These are phyloP conservation scores for Rhododendron griersonianum DNA, from an alignment of 148 eudicot species.

Conservation along the genomic window DNA sequence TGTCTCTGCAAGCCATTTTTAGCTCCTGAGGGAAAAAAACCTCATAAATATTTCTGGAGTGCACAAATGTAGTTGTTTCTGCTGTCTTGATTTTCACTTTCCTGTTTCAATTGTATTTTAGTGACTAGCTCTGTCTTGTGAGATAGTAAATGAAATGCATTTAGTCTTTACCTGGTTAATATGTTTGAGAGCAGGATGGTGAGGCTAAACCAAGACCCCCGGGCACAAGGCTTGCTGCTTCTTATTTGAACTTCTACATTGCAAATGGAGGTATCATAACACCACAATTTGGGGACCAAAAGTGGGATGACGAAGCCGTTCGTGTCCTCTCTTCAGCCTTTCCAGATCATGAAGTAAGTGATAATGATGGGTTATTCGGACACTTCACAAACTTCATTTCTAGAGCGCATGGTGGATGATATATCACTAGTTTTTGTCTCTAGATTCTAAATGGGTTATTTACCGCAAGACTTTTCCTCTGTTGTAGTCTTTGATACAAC, in stretches of 20 bases:
- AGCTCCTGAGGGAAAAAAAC: not conserved
- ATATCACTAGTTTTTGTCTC: not conserved
- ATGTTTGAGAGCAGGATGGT: constrained; percentile 39
- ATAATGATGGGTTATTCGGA: constrained; percentile 1
- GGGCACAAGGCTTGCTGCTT: constrained; percentile 91
- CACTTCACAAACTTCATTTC: constrained; percentile 7
- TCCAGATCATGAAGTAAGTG: constrained; percentile 63
- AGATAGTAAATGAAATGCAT: not conserved
- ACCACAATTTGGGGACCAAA: constrained; percentile 90
- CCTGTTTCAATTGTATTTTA: not conserved
- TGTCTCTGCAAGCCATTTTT: not conserved
- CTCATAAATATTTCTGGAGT: not conserved
- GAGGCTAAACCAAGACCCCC: constrained; percentile 74
- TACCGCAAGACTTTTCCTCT: not conserved
- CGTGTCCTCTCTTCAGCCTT: constrained; percentile 60
- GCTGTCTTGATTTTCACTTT: not conserved
- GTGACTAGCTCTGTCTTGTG: not conserved
- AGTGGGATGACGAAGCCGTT: constrained; percentile 86
- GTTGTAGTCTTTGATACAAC: not conserved
- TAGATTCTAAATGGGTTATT: not conserved
- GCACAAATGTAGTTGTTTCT: not conserved
- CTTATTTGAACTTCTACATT: constrained; percentile 89
- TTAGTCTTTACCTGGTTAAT: not conserved
- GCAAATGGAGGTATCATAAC: constrained; percentile 80
- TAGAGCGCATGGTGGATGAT: not conserved